Base-by-base conservation (phyloP, 2,329 filamentous ascomycete species). In the Karstenula rhodostoma region DNA sequence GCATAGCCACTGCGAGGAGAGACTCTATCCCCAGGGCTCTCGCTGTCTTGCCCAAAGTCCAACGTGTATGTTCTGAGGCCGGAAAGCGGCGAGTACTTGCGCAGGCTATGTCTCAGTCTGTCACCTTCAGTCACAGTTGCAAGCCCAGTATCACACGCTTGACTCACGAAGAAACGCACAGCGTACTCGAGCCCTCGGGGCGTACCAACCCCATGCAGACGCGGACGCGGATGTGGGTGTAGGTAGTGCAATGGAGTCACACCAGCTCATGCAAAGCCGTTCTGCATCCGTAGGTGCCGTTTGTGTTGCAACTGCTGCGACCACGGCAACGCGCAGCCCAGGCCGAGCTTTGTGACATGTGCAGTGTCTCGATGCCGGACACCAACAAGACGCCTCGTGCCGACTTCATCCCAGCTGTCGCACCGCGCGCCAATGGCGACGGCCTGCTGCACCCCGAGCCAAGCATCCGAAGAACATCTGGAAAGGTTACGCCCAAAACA, bases 351-450 rank as follows among this genome's bases (percentile, higher is more conserved):
- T 56, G 56, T 51, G 63, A 44, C 47, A 51, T 59, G 62, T 66
- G 60, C 59, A 60, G 57, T 64, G 57, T 63, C 54, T 63, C 57
- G 57, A 59, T 56, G 56, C 55, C 53, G 56, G 50, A 49, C 52
- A 58, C 52, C 37, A 56, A 29, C n/a, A n/a, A 25, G 29, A 32
- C 8, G 52, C 8, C 56, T 25, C 47, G 15, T n/a, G 43, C 43
- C 13, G 29, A 43, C 50, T 35, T 50, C 56, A 43, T 50, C 42
- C 46, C 51, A 17, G 51, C 40, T 46, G 47, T 43, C 17, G 33
- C 15, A 43, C 43, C 29, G 54, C 22, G 54, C 22, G 57, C 57
- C 57, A 56, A 58, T 58, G 57, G 47, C 43, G 22, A 15, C 43
- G 22, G 8, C 37, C 27, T 48, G 58, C 48, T 44, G 46, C 40